phyloP scores from a whole-genome alignment of 495 filamentous ascomycete species.

The Tuber umbilicatum region DNA sequence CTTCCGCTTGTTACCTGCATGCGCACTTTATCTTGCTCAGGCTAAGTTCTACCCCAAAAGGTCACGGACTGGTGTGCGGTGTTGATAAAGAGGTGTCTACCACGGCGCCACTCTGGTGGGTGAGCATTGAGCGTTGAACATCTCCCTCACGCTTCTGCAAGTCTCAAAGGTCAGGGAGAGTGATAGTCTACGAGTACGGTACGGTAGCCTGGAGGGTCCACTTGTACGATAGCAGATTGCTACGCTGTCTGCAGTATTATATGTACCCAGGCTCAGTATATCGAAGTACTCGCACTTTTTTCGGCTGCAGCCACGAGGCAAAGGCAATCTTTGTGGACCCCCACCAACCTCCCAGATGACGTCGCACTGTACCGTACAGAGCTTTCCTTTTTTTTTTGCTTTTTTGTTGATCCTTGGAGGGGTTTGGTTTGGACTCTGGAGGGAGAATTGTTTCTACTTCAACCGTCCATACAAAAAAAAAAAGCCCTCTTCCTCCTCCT shows the following conservation, averaged over 20 bases:
- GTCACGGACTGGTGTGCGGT: conserved; percentile 3
- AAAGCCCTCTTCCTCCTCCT: conserved; percentile 13
- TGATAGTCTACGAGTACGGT: no score
- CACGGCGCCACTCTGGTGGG: background rate
- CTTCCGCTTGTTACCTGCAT: background rate
- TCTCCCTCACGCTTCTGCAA: background rate
- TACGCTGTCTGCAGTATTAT: background rate
- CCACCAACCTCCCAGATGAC: conserved; percentile 37
- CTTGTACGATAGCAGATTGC: background rate
- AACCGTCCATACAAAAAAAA: background rate
- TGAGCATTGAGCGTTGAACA: conserved; percentile 1
- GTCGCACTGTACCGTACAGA: conserved; percentile 30
- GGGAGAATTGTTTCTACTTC: conserved; percentile 28
- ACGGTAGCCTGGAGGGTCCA: background rate
- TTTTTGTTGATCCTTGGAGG: conserved; percentile 29
- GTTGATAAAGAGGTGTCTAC: background rate
- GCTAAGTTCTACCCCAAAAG: background rate
- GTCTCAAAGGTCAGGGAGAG: background rate
- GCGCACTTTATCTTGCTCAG: conserved; percentile 1
- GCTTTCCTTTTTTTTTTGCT: conserved; percentile 23
- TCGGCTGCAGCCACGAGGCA: background rate
- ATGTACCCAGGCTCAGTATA: background rate
- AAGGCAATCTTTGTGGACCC: conserved; percentile 9
- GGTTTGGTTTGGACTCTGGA: conserved; percentile 12
- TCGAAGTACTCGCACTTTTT: background rate